Evolutionary conservation across 768 basidiomycete species (phyloP), one percentile per base, ranked within the genome.

Genomic region (Cystofilobasidium macerans): DNA sequence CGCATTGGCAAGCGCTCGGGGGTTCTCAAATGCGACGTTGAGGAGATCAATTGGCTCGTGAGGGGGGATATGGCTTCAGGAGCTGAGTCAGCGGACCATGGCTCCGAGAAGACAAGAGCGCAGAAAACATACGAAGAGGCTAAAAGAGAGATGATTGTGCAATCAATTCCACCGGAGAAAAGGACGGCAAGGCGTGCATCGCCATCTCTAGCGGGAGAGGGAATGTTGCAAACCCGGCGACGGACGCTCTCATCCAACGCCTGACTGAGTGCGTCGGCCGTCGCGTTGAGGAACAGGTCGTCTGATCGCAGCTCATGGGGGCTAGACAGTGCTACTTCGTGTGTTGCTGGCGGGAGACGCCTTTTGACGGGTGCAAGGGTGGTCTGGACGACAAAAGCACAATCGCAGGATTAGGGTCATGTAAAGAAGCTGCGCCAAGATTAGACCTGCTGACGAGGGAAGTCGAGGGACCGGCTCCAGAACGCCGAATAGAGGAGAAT

Each of bases 141-240:
- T 7, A 99, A 79, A 72, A 82, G 86, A 0, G 93, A 84, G 9
- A 98, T 71, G 45, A 88, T 78, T 0, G 93, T 86, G 14, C 86
- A 97, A 74, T 99, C 95, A 51, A 99, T 89, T 0, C 95, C 95
- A 35, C 95, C 95, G 42, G 90, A 94, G 75, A 98, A 99, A 12
- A 99, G 81, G 12, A 99, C 80, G 2, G 87, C 91, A 16, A 60
- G 40, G 5, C 58, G 20, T 7, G 58, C 58, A 18, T 60, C 22
- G 1, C 42, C 45, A 24, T 30, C n/a, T n/a, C n/a, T 35, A 45
- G 66, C 33, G 35, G 48, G 71, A 47, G 73, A 73, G 18, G 89
- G 88, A 36, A 94, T 86, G 73, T 87, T 79, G 43, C 77, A 79
- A 16, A 91, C 85, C 3, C 82, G 81, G 38, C 85, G 77, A 75